These are phyloP conservation scores for Stagonosporopsis vannaccii DNA, from an alignment of 2,329 filamentous ascomycete species.

Conservation along the genomic window DNA sequence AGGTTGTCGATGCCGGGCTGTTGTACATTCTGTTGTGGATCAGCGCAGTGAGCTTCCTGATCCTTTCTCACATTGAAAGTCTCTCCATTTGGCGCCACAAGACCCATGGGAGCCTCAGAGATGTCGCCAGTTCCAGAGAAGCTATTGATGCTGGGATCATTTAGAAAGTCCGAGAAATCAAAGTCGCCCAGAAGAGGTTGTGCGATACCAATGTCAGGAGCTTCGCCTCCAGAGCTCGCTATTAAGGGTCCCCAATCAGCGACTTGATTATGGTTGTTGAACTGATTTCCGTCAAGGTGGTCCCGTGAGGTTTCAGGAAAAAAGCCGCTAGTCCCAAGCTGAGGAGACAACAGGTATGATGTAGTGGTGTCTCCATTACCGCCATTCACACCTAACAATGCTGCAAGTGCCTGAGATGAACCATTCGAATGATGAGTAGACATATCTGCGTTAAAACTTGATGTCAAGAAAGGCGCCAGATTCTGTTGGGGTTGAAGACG, in stretches of 20 bases:
- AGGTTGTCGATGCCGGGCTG: neutral
- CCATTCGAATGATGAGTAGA: neutral
- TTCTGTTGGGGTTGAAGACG: neutral
- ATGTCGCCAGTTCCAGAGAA: neutral
- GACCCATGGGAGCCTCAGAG: neutral
- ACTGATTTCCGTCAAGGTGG: neutral
- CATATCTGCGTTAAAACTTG: neutral
- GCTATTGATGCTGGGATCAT: neutral
- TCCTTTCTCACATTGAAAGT: neutral
- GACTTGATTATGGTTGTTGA: neutral
- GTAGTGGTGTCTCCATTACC: neutral
- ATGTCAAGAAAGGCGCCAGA: neutral
- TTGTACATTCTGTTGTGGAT: neutral
- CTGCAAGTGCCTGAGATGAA: neutral
- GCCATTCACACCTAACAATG: neutral
- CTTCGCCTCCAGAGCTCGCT: neutral
- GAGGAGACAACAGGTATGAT: neutral
- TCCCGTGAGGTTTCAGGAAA: neutral
- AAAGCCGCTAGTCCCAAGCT: neutral
- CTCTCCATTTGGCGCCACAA: neutral
- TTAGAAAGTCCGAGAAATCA: neutral
- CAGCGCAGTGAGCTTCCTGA: neutral
- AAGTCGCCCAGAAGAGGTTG: neutral
- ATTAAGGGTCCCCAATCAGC: neutral
- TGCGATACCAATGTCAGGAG: neutral